phyloP scores from a whole-genome alignment of 257 asterid genomes.

The Solanum medicagineum region DNA sequence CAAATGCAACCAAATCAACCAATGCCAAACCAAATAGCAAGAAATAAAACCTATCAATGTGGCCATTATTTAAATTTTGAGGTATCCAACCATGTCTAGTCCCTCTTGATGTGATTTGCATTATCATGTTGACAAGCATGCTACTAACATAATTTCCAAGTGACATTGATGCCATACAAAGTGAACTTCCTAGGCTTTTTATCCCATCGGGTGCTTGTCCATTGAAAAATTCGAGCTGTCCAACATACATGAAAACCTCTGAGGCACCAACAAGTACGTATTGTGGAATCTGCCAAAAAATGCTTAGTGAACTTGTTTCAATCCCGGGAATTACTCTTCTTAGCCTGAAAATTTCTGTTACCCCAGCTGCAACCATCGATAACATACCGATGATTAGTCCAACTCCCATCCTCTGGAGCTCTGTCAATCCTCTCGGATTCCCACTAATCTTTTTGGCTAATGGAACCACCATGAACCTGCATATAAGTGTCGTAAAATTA shows the following conservation, averaged over 20 bases:
- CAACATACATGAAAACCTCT: conserved; percentile 78
- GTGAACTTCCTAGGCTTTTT: conserved; percentile 66
- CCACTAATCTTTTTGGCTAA: conserved; percentile 24
- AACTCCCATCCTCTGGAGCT: conserved; percentile 80
- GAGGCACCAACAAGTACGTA: conserved; percentile 69
- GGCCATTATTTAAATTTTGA: conserved; percentile 41
- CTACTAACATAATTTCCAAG: conserved; percentile 65
- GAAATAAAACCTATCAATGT: conserved; percentile 52
- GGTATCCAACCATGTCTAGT: conserved; percentile 61
- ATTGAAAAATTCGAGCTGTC: conserved; percentile 63
- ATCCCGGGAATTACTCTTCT: conserved; percentile 17
- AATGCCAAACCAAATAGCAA: conserved; percentile 37
- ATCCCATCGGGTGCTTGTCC: conserved; percentile 81
- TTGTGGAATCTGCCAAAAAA: conserved; percentile 72
- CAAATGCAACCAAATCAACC: conserved; percentile 31
- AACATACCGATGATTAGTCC: conserved; percentile 59
- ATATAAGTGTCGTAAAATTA: neutral
- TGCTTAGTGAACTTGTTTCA: conserved; percentile 28
- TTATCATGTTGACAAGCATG: conserved; percentile 48
- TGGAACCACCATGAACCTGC: conserved; percentile 35
- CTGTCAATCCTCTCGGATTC: conserved; percentile 48
- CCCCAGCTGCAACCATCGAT: conserved; percentile 57
- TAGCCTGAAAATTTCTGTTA: conserved; percentile 37
- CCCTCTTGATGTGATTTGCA: conserved; percentile 32
- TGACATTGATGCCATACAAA: conserved; percentile 78